Percentiles rank a stretch among this genome's conserved stretches.
Conservation (phyloP, 805 yeast genomes). For the Candida golubevii region DNA sequence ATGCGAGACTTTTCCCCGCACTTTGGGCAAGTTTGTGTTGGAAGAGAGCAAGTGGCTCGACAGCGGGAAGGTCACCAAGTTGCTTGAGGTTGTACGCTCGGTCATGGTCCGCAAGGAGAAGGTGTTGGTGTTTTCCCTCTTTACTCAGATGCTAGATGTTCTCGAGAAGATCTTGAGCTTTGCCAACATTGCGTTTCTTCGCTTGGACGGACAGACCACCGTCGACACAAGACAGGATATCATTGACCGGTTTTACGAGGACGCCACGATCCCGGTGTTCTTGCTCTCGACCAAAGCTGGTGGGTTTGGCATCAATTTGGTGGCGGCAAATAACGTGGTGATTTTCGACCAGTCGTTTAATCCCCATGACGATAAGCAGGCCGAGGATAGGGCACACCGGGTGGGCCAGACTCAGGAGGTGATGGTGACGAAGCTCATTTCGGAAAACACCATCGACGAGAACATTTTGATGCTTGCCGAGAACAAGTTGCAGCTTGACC, state of each 20-base stretch:
- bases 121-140: slow-evolving; percentile 80
- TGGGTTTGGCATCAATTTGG: slow-evolving; percentile 95
- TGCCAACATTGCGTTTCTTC: slow-evolving; percentile 62
- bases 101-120: slow-evolving; percentile 61
- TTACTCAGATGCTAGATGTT: slow-evolving; percentile 89
- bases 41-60: slow-evolving; percentile 51
- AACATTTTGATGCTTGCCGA: slow-evolving; percentile 82
- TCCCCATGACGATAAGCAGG: slow-evolving; percentile 98
- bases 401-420: slow-evolving; percentile 92
- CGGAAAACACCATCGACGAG: slow-evolving; percentile 79
- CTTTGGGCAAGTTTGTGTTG: slow-evolving; percentile 51
- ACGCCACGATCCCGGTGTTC: slow-evolving; percentile 76
- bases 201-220: slow-evolving; percentile 91
- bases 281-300: slow-evolving; percentile 94
- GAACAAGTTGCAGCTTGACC: slow-evolving; percentile 85
- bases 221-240: slow-evolving; percentile 91
- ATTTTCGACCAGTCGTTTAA: slow-evolving; percentile 93
- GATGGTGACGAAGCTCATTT: slow-evolving; percentile 67
- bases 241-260: slow-evolving; percentile 85
- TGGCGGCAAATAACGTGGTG: slow-evolving; percentile 89
- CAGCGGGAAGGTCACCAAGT: slow-evolving; percentile 69
- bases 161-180: slow-evolving; percentile 69
- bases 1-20: slow-evolving; percentile 68
- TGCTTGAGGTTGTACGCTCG: slow-evolving; percentile 54
- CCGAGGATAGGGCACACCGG: slow-evolving; percentile 97